phyloP scores from a whole-genome alignment of 2,329 filamentous ascomycete species.

The Harringtonia aguacate region DNA sequence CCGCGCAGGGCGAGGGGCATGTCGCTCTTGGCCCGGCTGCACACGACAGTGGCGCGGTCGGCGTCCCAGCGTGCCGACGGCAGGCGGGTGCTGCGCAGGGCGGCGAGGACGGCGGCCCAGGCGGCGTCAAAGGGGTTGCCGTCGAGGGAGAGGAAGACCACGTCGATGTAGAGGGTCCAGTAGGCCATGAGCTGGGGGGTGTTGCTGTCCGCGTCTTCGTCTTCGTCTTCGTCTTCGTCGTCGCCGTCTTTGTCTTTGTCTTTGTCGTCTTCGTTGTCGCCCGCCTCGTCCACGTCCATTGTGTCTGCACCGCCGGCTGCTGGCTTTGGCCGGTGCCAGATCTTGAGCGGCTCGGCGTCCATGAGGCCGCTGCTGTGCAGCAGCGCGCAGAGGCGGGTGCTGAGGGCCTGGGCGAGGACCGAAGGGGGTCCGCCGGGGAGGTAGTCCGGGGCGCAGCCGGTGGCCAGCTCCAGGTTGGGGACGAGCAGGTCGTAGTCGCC shows the following conservation, averaged over 20 bases:
- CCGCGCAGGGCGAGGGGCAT: slow-evolving; percentile 47
- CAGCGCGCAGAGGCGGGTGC: slow-evolving; percentile 66
- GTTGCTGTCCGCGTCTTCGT: slow-evolving; percentile 12
- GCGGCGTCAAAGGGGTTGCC: slow-evolving; percentile 87
- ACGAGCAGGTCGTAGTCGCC: slow-evolving; percentile 66
- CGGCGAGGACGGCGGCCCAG: slow-evolving; percentile 75
- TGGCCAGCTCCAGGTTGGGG: slow-evolving; percentile 86
- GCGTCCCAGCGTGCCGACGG: slow-evolving; percentile 75
- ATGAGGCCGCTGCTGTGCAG: slow-evolving; percentile 63
- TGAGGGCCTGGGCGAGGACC: slow-evolving; percentile 72
- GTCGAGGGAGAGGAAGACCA: slow-evolving; percentile 89
- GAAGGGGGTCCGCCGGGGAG: slow-evolving; percentile 76
- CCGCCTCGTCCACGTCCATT: slow-evolving; percentile 11
- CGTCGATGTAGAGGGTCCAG: slow-evolving; percentile 90
- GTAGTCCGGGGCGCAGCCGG: slow-evolving; percentile 78
- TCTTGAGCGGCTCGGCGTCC: slow-evolving; percentile 56
- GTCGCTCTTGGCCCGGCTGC: slow-evolving; percentile 34
- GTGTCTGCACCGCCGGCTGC: slow-evolving; percentile 17
- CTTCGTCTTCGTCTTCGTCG: slow-evolving; percentile 8
- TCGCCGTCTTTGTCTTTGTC: slow-evolving; percentile 24
- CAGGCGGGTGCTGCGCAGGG: slow-evolving; percentile 65
- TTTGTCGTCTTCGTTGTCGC: slow-evolving; percentile 11
- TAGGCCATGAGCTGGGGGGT: slow-evolving; percentile 59
- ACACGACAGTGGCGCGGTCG: slow-evolving; percentile 70
- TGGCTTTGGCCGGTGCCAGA: slow-evolving; percentile 50